Evolutionary conservation across 768 basidiomycete species (phyloP), one percentile per base, ranked within the genome.

Genomic region (Pholiota microspora): DNA sequence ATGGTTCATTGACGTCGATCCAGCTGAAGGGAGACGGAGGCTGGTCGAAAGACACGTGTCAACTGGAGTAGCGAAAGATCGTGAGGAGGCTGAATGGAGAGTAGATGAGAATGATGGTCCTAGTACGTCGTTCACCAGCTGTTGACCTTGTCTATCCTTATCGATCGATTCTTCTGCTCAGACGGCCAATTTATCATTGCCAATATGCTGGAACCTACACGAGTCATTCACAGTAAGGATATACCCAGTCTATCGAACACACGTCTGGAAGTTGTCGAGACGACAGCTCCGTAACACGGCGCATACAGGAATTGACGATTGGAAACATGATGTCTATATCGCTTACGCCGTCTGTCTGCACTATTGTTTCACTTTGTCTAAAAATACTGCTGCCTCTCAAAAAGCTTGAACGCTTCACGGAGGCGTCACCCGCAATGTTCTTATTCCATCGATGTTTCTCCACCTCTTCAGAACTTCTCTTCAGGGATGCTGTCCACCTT

Each of bases 81-180:
- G 69, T 66, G 79, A 82, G 24, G 85, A 88, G 62, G 92, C 88
- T 0, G 59, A 75, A 9, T 81, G 80, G 81, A 80, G 91, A 54
- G 85, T 89, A n/a, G 78, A 83, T 53, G 77, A 85, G 56, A 94
- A 92, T 59, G 89, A 92, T 69, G 77, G 81, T 54, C 88, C 88
- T 23, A 92, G 89, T 92, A 62, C 16, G 56, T 47, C 31, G 46
- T 42, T 24, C 21, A 10, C 38, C 25, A 24, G 48, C 31, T 13
- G 31, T 42, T 24, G 23, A 2, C 42, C 29, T 49, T 55, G 49
- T 47, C 59, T 40, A 31, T 28, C 21, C 32, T 46, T 48, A 45
- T 58, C 24, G 13, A 49, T 50, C 32, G 50, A 49, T 47, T 8
- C 21, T 42, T 42, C 6, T 42, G 40, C 51, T 45, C n/a, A 81